Percentiles rank a stretch among this genome's conserved stretches.
phyloP scores from a whole-genome alignment of 2,329 filamentous ascomycete genomes.

The Ilyonectria destructans region DNA sequence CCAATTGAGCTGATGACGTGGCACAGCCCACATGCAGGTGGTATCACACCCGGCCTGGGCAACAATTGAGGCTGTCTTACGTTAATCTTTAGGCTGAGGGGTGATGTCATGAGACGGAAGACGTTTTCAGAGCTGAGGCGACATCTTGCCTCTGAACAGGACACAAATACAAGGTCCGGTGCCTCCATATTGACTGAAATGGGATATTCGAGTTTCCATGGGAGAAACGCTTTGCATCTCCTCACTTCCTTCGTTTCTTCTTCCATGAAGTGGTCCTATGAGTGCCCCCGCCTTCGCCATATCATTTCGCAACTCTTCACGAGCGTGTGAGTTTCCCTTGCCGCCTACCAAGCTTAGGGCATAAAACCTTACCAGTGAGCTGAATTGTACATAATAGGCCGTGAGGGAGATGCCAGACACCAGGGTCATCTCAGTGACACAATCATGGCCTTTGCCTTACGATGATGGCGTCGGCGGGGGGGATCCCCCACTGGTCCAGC shows the following conservation, averaged over 20 bases:
- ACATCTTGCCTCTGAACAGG: too few species aligned
- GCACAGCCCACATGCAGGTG: not conserved
- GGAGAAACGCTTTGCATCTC: not conserved
- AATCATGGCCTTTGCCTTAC: slow-evolving; percentile 10
- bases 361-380: too few species aligned
- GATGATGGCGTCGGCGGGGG: not conserved
- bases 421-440: not conserved
- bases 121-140: too few species aligned
- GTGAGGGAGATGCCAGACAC: slow-evolving; percentile 3
- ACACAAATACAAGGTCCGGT: too few species aligned
- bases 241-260: not conserved
- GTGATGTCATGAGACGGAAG: too few species aligned
- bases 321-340: not conserved
- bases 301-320: slow-evolving; percentile 3
- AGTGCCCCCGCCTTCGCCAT: not conserved
- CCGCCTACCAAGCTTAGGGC: too few species aligned
- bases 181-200: not conserved
- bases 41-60: not conserved
- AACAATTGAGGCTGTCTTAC: not conserved
- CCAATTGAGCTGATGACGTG: not conserved
- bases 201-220: not conserved
- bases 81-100: not conserved
- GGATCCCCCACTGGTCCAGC: not conserved
- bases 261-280: not conserved
- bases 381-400: not conserved